These are phyloP conservation scores for Diutina ranongensis DNA, from an alignment of 1,139 yeast genomes.

Conservation along the genomic window DNA sequence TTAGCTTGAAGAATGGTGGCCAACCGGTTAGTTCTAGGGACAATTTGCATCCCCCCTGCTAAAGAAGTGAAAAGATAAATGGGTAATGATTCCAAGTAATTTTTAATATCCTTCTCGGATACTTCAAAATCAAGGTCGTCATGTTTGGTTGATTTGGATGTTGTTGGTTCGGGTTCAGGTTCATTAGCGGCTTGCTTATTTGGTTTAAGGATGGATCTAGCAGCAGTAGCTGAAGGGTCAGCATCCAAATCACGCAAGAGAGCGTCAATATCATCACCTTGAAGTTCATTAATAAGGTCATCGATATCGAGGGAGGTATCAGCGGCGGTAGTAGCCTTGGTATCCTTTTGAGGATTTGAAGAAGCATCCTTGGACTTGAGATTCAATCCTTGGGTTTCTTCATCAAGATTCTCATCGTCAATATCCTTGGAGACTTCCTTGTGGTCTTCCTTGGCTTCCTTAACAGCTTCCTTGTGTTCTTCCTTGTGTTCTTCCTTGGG, in stretches of 20 bases:
- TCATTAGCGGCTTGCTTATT: neutral
- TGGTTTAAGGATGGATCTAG: constrained; percentile 1
- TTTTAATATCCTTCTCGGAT: constrained; percentile 35
- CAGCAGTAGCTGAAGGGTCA: neutral
- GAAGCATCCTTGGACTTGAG: neutral
- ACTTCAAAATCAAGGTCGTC: constrained; percentile 17
- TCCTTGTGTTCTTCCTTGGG: neutral
- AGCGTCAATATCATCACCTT: constrained; percentile 1
- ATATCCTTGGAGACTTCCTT: neutral
- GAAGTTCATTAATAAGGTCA: constrained; percentile 3
- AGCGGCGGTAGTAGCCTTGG: neutral
- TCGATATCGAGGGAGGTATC: constrained; percentile 1
- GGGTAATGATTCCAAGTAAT: constrained; percentile 41
- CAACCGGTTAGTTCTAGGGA: constrained; percentile 70
- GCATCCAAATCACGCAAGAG: neutral
- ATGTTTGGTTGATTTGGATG: neutral
- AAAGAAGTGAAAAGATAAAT: constrained; percentile 75
- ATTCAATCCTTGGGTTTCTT: neutral
- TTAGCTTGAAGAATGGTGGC: constrained; percentile 70
- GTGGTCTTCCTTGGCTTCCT: constrained; percentile 7
- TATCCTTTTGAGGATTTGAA: neutral
- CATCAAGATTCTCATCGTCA: neutral
- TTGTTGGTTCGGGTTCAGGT: neutral
- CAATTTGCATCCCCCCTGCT: constrained; percentile 82
- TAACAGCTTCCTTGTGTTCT: constrained; percentile 8